Evolutionary conservation across 768 basidiomycete genomes (phyloP), one percentile per base, ranked within the genome.

Genomic region (Neoboletus magnificus): DNA sequence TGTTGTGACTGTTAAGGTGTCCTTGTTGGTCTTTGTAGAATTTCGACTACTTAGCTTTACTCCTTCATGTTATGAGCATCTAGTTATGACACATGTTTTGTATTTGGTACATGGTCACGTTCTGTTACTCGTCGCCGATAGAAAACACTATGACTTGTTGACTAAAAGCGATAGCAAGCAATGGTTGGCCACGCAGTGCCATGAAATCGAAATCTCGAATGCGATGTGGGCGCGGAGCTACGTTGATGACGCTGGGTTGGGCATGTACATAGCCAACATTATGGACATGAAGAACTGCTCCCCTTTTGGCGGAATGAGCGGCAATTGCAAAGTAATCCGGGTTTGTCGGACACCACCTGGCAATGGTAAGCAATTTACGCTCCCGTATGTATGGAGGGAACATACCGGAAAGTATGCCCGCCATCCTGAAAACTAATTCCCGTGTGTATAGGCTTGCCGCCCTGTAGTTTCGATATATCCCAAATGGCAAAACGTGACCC

Each of bases 201-300:
- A 93, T 71, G 71, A 91, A 92, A 72, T 92, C 91, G 62, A 93
- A 89, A 66, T 89, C 86, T 50, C 80, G 79, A 33, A 91, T 75
- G 57, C 78, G 76, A 68, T 86, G 80, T 16, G 90, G 90, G 25
- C 80, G 80, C 27, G 82, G 76, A 27, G 79, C 78, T 51, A 92
- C 64, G 41, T 71, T 71, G 48, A 91, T 82, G 10, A 77, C 70
- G 16, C 81, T 82, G 27, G 89, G 87, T 54, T 83, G 80, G 25
- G 85, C 78, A 46, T 88, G 79, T 18, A 83, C 69, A 67, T 84
- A 88, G 49, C 79, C 78, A 43, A 78, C 75, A 62, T 87, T 88
- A 72, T 89, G 81, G 40, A 92, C 77, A 63, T 89, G 81, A 37
- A 93, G 76, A 30, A 81, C 71, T 29, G 89, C 90, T 52, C 87